Conservation (phyloP, 2,329 filamentous ascomycete species). For the Xylaria sp. region DNA sequence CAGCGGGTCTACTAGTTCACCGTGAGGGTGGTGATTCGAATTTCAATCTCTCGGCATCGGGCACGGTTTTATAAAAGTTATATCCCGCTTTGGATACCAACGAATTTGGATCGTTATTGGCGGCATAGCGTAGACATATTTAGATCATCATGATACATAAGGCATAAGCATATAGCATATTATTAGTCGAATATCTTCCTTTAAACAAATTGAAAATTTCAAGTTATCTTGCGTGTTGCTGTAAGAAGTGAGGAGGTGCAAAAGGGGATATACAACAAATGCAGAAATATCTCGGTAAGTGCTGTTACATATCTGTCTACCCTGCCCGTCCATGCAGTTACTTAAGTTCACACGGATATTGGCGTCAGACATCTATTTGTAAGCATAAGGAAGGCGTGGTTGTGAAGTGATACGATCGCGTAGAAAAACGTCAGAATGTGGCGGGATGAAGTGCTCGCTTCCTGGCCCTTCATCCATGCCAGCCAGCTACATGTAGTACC, state of each 20-base stretch:
- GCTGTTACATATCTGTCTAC: neutral
- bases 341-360: neutral
- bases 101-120: conserved; percentile 11
- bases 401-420: neutral
- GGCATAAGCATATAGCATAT: conserved; percentile 8
- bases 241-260: too few relatives aligned
- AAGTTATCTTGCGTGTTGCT: neutral
- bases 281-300: neutral
- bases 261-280: too few relatives aligned
- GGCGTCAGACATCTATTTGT: conserved; percentile 5
- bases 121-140: conserved; percentile 24
- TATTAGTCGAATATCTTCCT: neutral
- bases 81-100: neutral
- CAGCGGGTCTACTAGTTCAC: conserved; percentile 16
- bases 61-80: conserved; percentile 2
- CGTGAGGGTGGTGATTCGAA: conserved; percentile 3
- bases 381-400: conserved; percentile 5
- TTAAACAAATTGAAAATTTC: neutral
- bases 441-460: conserved; percentile 27
- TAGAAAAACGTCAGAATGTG: conserved; percentile 29
- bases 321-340: neutral
- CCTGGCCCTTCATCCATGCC: neutral
- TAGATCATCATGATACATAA: conserved; percentile 10
- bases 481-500: too few relatives aligned
- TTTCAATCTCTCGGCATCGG: neutral